These are phyloP conservation scores for Suillus subalutaceus DNA, from an alignment of 768 basidiomycete genomes.

Conservation along the genomic window DNA sequence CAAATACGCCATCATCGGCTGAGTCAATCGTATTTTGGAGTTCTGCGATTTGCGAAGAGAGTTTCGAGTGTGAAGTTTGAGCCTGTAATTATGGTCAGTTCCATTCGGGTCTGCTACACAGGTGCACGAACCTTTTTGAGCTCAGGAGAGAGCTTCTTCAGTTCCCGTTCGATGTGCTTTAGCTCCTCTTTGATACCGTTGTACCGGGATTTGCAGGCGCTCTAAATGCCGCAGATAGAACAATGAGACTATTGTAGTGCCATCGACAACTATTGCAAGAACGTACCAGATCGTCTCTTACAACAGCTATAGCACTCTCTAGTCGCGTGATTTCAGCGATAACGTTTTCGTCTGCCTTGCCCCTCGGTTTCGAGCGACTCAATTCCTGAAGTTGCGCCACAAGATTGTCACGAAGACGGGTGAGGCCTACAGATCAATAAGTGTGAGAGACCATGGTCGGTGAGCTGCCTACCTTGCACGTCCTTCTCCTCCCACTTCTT, in stretches of 20 bases:
- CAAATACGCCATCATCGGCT: slow-evolving; percentile 83
- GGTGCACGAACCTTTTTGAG: slow-evolving; percentile 60
- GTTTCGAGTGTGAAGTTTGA: slow-evolving; percentile 49
- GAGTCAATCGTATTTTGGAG: slow-evolving; percentile 63
- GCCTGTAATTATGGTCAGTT: slow-evolving; percentile 41
- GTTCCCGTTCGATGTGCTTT: slow-evolving; percentile 74
- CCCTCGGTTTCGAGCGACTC: slow-evolving; percentile 80
- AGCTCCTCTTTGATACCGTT: slow-evolving; percentile 83
- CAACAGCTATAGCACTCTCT: slow-evolving; percentile 74
- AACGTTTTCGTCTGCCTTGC: slow-evolving; percentile 80
- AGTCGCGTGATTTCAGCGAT: slow-evolving; percentile 76
- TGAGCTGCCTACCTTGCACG: slow-evolving; percentile 65
- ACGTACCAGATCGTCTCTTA: slow-evolving; percentile 82
- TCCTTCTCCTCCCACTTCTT: slow-evolving; percentile 97
- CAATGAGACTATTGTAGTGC: neutral
- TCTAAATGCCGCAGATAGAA: slow-evolving; percentile 42
- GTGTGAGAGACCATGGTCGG: slow-evolving; percentile 16
- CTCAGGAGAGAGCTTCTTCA: slow-evolving; percentile 68
- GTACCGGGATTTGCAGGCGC: slow-evolving; percentile 72
- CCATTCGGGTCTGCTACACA: neutral
- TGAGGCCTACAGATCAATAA: slow-evolving; percentile 39
- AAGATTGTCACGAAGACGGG: slow-evolving; percentile 70
- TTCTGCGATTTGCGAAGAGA: slow-evolving; percentile 56
- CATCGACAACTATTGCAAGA: neutral
- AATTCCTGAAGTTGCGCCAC: slow-evolving; percentile 80